A percentile compares a stretch with the other conserved stretches of the same genome.
These are phyloP conservation scores for Taiozyma sp. DNA, from an alignment of 1,139 yeast species.

Conservation along the genomic window DNA sequence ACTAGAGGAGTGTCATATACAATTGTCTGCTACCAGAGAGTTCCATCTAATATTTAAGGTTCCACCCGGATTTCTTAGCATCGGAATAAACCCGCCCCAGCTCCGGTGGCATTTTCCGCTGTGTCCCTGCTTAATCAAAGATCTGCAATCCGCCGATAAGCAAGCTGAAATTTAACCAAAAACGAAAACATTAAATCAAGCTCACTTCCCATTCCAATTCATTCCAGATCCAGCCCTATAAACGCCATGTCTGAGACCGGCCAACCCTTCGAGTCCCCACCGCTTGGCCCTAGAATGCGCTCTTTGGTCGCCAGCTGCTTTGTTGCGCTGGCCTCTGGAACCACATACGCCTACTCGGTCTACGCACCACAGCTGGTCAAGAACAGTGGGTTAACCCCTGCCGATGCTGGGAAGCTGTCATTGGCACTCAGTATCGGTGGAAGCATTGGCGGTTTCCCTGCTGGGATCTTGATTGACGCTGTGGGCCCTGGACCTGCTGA, in stretches of 20 bases:
- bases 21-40: too few species aligned
- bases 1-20: too few species aligned
- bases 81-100: neutral
- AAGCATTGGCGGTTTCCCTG: constrained; percentile 64
- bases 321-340: constrained; percentile 54
- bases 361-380: constrained; percentile 67
- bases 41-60: too few species aligned
- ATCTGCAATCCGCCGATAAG: neutral
- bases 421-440: constrained; percentile 60
- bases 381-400: constrained; percentile 51
- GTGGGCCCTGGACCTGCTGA: constrained; percentile 53
- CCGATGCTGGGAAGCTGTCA: constrained; percentile 61
- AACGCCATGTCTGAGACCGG: neutral
- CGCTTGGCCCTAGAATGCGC: constrained; percentile 15
- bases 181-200: neutral
- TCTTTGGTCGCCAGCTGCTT: constrained; percentile 26
- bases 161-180: neutral
- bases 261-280: constrained; percentile 7
- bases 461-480: constrained; percentile 61
- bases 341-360: constrained; percentile 68
- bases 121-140: neutral
- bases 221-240: neutral
- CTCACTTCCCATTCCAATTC: neutral
- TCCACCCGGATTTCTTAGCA: too few species aligned
- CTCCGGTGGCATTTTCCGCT: neutral